Percentiles rank a stretch among this genome's conserved stretches.
These are phyloP conservation scores for Aspergillus sclerotioniger DNA, from an alignment of 495 filamentous ascomycete genomes.

Conservation along the genomic window DNA sequence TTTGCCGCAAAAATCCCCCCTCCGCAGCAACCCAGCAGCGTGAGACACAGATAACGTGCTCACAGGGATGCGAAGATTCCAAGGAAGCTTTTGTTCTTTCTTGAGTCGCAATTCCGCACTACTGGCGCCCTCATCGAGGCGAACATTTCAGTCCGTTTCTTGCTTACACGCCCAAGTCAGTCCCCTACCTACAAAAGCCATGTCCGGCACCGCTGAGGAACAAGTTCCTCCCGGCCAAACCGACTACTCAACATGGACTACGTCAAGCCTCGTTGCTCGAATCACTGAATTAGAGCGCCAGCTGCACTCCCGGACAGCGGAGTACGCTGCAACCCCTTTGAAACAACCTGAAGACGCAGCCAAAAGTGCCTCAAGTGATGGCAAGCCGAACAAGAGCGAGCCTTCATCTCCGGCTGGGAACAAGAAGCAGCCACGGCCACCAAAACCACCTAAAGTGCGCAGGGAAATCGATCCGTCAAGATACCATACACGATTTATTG, in stretches of 20 bases:
- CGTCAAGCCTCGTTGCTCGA: conserved; percentile 61
- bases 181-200: conserved; percentile 5
- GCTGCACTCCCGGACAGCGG: conserved; percentile 47
- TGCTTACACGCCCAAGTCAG: conserved; percentile 2
- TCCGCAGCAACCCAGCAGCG: not conserved
- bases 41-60: not conserved
- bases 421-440: conserved; percentile 22
- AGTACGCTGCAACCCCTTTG: conserved; percentile 30
- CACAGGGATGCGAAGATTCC: conserved; percentile 4
- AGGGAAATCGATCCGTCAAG: conserved; percentile 69
- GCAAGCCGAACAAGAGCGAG: conserved; percentile 7
- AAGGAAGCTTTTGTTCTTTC: not conserved
- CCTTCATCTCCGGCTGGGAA: conserved; percentile 24
- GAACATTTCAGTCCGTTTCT: not conserved
- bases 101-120: not conserved
- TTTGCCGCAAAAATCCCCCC: conserved; percentile 1
- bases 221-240: conserved; percentile 16
- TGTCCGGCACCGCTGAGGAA: conserved; percentile 10
- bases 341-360: not conserved
- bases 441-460: conserved; percentile 29
- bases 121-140: not conserved
- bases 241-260: conserved; percentile 63
- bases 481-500: conserved; percentile 80
- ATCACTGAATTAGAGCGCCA: conserved; percentile 64
- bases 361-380: conserved; percentile 13